Percentiles rank a stretch among this genome's conserved stretches.
These are phyloP conservation scores for Colletotrichum brevisporum DNA, from an alignment of 2,329 filamentous ascomycete species.

Conservation along the genomic window DNA sequence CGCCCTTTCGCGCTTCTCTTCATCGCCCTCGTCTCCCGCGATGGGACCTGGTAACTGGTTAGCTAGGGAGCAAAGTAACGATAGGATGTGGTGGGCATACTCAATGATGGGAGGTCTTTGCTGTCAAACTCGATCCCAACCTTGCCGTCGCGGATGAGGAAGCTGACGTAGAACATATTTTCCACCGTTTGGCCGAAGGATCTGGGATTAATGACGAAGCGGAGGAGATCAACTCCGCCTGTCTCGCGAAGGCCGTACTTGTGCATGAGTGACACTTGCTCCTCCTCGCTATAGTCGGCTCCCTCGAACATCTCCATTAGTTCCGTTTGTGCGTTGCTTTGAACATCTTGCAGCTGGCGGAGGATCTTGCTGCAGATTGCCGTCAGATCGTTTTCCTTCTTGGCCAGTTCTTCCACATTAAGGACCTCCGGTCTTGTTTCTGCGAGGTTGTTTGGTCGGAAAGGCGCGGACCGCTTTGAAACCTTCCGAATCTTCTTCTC, in stretches of 20 bases:
- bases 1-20: constrained; percentile 65
- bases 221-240: constrained; percentile 83
- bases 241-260: constrained; percentile 75
- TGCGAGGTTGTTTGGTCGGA: constrained; percentile 76
- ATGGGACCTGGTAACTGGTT: constrained; percentile 49
- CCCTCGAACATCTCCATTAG: constrained; percentile 57
- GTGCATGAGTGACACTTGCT: constrained; percentile 70
- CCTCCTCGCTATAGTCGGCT: constrained; percentile 60
- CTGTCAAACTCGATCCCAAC: constrained; percentile 82
- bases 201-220: constrained; percentile 89
- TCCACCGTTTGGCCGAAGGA: constrained; percentile 97
- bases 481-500: constrained; percentile 85
- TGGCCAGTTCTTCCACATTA: constrained; percentile 79
- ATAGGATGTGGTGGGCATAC: constrained; percentile 66
- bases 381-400: constrained; percentile 84
- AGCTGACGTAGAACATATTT: constrained; percentile 97
- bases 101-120: constrained; percentile 81
- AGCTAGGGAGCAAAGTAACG: constrained; percentile 38
- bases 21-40: constrained; percentile 57
- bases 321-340: constrained; percentile 61
- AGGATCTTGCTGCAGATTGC: constrained; percentile 83
- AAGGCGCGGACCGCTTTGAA: constrained; percentile 78
- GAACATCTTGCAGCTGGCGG: constrained; percentile 67
- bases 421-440: constrained; percentile 86
- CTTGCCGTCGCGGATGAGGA: constrained; percentile 89